Base-by-base conservation (phyloP, 306 rosid genomes). In the Sechiopsis laciniata region DNA sequence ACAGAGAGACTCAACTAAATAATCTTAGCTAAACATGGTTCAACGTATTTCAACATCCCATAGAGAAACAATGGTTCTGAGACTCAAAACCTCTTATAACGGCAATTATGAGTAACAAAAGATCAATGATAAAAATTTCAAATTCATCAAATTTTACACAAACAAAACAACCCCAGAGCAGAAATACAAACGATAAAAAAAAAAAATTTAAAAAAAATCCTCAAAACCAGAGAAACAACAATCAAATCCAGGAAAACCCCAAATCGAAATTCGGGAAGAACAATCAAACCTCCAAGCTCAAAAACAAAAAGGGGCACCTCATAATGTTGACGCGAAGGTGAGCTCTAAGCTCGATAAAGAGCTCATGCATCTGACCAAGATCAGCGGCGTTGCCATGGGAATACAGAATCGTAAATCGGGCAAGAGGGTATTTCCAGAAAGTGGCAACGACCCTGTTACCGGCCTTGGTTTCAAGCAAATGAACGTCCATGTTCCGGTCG, bases 281-380 rank as follows among this genome's bases (percentile, higher is more conserved):
- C 64, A 16, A 68, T 59, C 16, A 52, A 48, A 51, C 10, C 21
- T 0, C 15, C 2, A 20, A n/a, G 20, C 35, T 50, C 15, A 26
- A 26, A 9, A 26, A 22, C 6, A 13, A 8, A 8, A 42, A 32
- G 35, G 6, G 48, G 32, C 46, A 89, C 97, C 97, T 88, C 92
- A 95, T 91, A 75, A 95, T 86, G 78, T 95, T 95, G 85, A 95
- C 89, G 70, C 99, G 97, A 1, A 95, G 90, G 42, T 95, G 99
- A 80, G 97, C 95, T 83, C 99, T 83, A 79, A 95, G 99, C 82
- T 95, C 95, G 66, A 84, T 81, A 89, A 95, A 89, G 75, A 95
- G 97, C 72, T 89, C 95, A 17, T 80, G 86, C 97, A 95, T 95
- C 76, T 91, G 96, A 61, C 29, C 29, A 2, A 26, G 29, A 26